These are phyloP conservation scores for Marsdenia floribunda DNA, from an alignment of 257 asterid species.

Conservation along the genomic window DNA sequence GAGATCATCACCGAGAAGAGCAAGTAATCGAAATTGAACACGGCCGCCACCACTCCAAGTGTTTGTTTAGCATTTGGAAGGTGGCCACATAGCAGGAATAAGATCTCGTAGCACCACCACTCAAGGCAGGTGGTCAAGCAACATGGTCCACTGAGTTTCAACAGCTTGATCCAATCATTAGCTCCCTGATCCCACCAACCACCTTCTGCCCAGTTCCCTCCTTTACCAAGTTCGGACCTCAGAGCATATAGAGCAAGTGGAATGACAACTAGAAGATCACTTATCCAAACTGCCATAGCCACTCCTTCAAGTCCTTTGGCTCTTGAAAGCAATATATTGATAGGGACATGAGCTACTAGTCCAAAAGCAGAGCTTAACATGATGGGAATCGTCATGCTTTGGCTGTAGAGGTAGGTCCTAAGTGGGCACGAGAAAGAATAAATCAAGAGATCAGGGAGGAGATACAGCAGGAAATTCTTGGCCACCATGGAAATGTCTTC, in stretches of 20 bases:
- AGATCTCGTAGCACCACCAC: conserved; percentile 92
- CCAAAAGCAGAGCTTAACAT: conserved; percentile 66
- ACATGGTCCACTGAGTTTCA: conserved; percentile 62
- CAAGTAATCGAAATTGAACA: conserved; percentile 72
- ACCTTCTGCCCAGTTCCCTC: conserved; percentile 50
- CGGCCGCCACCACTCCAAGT: conserved; percentile 63
- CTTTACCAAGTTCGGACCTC: conserved; percentile 36
- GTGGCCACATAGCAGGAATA: conserved; percentile 63
- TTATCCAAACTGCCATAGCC: conserved; percentile 79
- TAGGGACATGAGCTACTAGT: conserved; percentile 53
- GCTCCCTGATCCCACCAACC: conserved; percentile 68
- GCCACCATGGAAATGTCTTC: conserved; percentile 57
- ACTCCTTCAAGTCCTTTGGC: conserved; percentile 61
- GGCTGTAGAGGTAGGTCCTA: conserved; percentile 66
- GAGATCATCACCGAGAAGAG: conserved; percentile 71
- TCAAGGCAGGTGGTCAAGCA: conserved; percentile 87
- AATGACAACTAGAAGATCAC: conserved; percentile 38
- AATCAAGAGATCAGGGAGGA: conserved; percentile 64
- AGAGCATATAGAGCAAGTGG: conserved; percentile 37
- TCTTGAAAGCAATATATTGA: conserved; percentile 44
- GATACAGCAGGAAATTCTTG: conserved; percentile 40
- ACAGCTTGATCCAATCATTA: conserved; percentile 45
- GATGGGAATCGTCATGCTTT: conserved; percentile 55
- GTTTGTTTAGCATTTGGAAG: conserved; percentile 46
- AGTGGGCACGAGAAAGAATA: conserved; percentile 63